Evolutionary conservation across 2,329 filamentous ascomycete genomes (phyloP).

Genomic region (Fusarium sp.): DNA sequence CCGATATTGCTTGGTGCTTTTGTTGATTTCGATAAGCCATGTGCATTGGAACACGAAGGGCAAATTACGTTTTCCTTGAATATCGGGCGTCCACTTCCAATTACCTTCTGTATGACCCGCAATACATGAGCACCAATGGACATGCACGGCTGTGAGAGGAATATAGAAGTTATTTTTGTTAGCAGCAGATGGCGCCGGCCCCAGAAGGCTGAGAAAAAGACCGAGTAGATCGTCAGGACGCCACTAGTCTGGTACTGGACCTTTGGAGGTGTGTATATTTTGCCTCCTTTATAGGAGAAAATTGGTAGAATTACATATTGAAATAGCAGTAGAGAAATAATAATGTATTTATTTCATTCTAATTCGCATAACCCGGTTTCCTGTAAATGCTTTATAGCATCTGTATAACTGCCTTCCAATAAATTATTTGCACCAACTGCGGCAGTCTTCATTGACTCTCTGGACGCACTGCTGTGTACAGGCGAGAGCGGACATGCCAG

Average conservation of each 20-base stretch:
- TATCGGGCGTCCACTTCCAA: background rate
- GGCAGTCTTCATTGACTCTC: too few species aligned
- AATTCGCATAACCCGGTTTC: too few species aligned
- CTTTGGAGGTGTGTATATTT: background rate
- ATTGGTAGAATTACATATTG: too few species aligned
- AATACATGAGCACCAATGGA: background rate
- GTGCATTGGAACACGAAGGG: constrained; percentile 7
- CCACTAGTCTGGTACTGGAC: background rate
- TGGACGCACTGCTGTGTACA: background rate
- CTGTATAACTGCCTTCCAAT: too few species aligned
- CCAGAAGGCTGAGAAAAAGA: background rate
- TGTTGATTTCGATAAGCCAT: background rate
- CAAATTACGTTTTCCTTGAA: background rate
- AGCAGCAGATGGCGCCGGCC: background rate
- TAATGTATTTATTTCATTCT: too few species aligned
- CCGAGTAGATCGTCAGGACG: constrained; percentile 1
- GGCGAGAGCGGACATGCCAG: background rate
- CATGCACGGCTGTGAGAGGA: constrained; percentile 1
- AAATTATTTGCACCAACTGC: too few species aligned
- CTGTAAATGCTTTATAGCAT: too few species aligned
- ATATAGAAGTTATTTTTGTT: constrained; percentile 4
- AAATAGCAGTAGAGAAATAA: too few species aligned
- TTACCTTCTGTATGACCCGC: background rate
- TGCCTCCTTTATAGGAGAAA: too few species aligned
- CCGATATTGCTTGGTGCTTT: background rate